Percentiles rank a stretch among this genome's conserved stretches.
Evolutionary conservation across 192 early-diverging fungal genomes (phyloP).

Genomic region (Coemansia sp.): DNA sequence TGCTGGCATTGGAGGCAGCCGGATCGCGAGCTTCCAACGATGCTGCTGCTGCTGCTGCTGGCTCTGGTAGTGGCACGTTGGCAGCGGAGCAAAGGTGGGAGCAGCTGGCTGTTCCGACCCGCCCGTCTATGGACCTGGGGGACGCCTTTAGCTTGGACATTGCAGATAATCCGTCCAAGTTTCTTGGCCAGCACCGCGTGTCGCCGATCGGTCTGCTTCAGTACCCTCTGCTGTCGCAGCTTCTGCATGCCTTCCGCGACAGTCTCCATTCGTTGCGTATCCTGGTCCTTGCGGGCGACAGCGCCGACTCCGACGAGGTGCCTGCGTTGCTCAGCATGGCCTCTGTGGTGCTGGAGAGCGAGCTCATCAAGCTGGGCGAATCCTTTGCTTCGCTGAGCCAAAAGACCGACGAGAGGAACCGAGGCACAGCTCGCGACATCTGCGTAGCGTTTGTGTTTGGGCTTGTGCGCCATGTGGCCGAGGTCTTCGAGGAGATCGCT

Average conservation of each 20-base stretch:
- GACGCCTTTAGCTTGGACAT: background rate
- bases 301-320: conserved; percentile 12
- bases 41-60: background rate
- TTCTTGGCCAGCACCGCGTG: conserved; percentile 33
- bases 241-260: conserved; percentile 45
- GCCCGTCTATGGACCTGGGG: conserved; percentile 29
- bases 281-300: conserved; percentile 41
- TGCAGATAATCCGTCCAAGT: conserved; percentile 9
- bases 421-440: conserved; percentile 7
- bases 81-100: conserved; percentile 20
- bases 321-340: conserved; percentile 35
- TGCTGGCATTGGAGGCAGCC: conserved; percentile 11
- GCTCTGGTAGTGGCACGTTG: background rate
- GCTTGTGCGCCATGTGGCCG: conserved; percentile 38
- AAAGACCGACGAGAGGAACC: background rate
- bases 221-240: conserved; percentile 40
- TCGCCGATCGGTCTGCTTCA: conserved; percentile 48
- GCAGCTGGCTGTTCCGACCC: conserved; percentile 32
- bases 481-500: conserved; percentile 45
- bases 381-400: conserved; percentile 20
- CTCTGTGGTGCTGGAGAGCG: conserved; percentile 40
- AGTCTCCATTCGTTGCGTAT: conserved; percentile 42
- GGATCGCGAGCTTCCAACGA: background rate
- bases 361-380: conserved; percentile 28
- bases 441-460: conserved; percentile 49